Base-by-base conservation (phyloP, 2,329 filamentous ascomycete species). In the Clonostachys rhizophaga region DNA sequence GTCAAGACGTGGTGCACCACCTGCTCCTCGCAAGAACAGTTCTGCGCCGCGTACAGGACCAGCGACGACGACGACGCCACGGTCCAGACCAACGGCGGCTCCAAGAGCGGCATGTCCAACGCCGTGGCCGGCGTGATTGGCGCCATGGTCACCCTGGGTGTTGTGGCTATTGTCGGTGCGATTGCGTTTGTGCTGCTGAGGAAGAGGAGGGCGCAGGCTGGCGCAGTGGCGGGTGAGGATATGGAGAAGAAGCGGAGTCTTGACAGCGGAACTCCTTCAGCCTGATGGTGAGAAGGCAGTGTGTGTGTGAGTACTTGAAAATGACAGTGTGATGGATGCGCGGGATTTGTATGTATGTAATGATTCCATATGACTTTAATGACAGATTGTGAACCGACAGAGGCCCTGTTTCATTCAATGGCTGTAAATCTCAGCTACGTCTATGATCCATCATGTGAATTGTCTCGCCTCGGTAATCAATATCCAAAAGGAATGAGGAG, bases 121-220 rank as follows among this genome's bases (percentile, higher is more conserved):
- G 52, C 54, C 5, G 59, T 65, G 7, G 62, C 62, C 2, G 62
- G 62, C 37, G 62, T 62, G 2, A 60, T 65, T 18, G 63, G 62
- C 14, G 62, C 63, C 4, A 51, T 62, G 50, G 59, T 64, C 3
- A 63, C 61, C 4, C 57, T 66, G 14, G 62, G 53, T 11, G 57
- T 63, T 6, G 54, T 60, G 1, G 51, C 43, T 6, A 34, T 58
- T 20, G 50, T 43, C 34, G 42, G 47, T 35, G 52, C 43, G 16
- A 42, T 52, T 14, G 49, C 50, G 1, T 61, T 63, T 30, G 43
- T 60, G 8, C 5, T 62, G 34, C 46, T 55, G 47, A 54, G 51
- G 50, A 59, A 55, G 47, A 55, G 50, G 43, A 17, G 34, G 6
- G 39, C 13, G 18, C 34, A 20, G 40, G 37, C 18, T 24, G 64